phyloP scores from a whole-genome alignment of 352 stramenopile genomes.

The Phytophthora brassicae region DNA sequence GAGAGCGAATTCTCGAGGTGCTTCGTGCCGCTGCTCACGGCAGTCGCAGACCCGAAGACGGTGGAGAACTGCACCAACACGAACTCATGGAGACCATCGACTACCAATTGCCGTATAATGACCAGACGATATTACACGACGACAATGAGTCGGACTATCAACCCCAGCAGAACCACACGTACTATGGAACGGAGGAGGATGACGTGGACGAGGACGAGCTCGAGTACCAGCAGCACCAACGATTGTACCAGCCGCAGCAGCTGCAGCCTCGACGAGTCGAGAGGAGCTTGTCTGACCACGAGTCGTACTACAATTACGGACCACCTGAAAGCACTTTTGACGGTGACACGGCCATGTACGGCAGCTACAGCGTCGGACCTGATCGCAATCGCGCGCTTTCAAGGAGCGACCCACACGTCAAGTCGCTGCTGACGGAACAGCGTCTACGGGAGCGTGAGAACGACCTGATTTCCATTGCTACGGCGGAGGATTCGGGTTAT shows the following conservation, averaged over 20 bases:
- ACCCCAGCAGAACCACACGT: slow-evolving; percentile 39
- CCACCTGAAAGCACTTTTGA: slow-evolving; percentile 20
- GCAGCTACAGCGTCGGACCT: slow-evolving; percentile 10
- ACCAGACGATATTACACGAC: slow-evolving; percentile 42
- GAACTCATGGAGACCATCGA: slow-evolving; percentile 38
- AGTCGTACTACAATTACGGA: slow-evolving; percentile 32
- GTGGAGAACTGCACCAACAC: slow-evolving; percentile 28
- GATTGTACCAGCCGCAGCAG: slow-evolving; percentile 32
- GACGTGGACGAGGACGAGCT: slow-evolving; percentile 36
- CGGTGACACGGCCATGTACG: slow-evolving; percentile 24
- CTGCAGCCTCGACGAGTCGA: slow-evolving; percentile 31
- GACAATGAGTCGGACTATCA: slow-evolving; percentile 35
- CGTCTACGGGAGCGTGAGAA: slow-evolving; percentile 65
- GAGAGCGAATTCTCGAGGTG: slow-evolving; percentile 73
- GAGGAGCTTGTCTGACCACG: slow-evolving; percentile 32
- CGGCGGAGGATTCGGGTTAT: slow-evolving; percentile 44
- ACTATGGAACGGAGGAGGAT: slow-evolving; percentile 39
- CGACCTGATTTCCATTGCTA: slow-evolving; percentile 58
- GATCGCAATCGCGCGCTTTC: slow-evolving; percentile 21
- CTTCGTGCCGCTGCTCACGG: slow-evolving; percentile 54
- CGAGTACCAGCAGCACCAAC: slow-evolving; percentile 41
- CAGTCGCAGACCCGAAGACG: slow-evolving; percentile 33
- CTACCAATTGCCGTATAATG: slow-evolving; percentile 42
- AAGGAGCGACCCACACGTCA: slow-evolving; percentile 43
- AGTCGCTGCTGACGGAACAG: slow-evolving; percentile 63